Conservation (phyloP, 192 early-diverging fungal species). For the Spizellomyces sp. region DNA sequence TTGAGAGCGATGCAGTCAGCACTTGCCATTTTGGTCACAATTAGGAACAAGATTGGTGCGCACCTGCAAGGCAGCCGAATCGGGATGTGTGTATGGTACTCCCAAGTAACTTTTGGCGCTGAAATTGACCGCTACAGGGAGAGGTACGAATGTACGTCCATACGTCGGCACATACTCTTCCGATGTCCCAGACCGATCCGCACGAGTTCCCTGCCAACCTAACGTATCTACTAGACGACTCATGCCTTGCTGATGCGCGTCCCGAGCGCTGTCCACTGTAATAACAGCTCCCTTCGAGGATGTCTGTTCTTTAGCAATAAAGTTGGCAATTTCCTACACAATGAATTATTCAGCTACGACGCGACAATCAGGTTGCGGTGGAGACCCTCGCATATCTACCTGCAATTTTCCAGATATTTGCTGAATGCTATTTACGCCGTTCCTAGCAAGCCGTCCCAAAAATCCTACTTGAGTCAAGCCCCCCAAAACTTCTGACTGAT, state of each 20-base stretch:
- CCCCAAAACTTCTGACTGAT: slow-evolving; percentile 53
- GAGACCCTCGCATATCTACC: not conserved
- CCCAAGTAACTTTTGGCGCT: slow-evolving; percentile 70
- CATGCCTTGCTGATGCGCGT: slow-evolving; percentile 32
- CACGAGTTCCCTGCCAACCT: slow-evolving; percentile 11
- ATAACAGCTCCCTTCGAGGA: slow-evolving; percentile 34
- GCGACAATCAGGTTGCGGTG: no score
- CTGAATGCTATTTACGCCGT: slow-evolving; percentile 66
- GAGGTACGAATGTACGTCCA: slow-evolving; percentile 72
- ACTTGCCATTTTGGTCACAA: no score
- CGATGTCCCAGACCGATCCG: not conserved
- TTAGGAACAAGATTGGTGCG: not conserved
- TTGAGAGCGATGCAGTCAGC: no score
- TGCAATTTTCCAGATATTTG: slow-evolving; percentile 36
- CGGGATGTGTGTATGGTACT: slow-evolving; percentile 83
- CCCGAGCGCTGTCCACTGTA: not conserved
- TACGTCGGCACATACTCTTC: slow-evolving; percentile 51
- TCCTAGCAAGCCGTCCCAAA: slow-evolving; percentile 69
- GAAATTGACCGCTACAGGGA: slow-evolving; percentile 88
- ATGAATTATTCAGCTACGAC: no score
- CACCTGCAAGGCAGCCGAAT: slow-evolving; percentile 77
- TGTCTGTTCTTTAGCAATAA: slow-evolving; percentile 44
- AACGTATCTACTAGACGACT: slow-evolving; percentile 13
- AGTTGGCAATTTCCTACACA: not conserved
- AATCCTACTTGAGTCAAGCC: slow-evolving; percentile 78